Conservation (phyloP, 129 eudicot genomes). For the Deinandra increscens region DNA sequence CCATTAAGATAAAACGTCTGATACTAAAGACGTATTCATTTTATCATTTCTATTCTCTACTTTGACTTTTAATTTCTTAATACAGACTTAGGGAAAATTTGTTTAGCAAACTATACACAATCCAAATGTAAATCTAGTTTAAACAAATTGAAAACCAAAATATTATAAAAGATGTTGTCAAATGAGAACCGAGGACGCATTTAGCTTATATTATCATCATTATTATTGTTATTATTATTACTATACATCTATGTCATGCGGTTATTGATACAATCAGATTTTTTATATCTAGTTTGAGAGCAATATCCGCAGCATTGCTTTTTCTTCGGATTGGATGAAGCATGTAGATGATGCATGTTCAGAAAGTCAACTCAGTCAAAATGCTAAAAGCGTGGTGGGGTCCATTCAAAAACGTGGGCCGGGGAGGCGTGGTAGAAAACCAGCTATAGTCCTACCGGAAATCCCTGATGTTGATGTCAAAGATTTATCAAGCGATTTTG, state of each 20-base stretch:
- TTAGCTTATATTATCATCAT: background rate
- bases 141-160: background rate
- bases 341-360: conserved; percentile 53
- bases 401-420: conserved; percentile 72
- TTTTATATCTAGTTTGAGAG: conserved; percentile 70
- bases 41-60: conserved; percentile 2
- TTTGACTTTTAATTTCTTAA: background rate
- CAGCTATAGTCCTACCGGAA: conserved; percentile 39
- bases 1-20: background rate
- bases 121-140: background rate
- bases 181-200: background rate
- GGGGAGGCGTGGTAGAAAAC: conserved; percentile 75
- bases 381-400: conserved; percentile 39
- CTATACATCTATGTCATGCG: background rate
- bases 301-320: conserved; percentile 56
- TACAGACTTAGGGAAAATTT: background rate
- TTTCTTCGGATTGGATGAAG: conserved; percentile 82
- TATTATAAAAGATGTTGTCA: background rate
- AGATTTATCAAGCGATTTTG: conserved; percentile 43
- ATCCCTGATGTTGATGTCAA: conserved; percentile 44
- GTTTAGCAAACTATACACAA: background rate
- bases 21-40: background rate
- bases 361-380: conserved; percentile 53
- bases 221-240: background rate
- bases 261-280: conserved; percentile 18